Conservation (phyloP, 352 stramenopile genomes). For the Globisporangium nagaii region DNA sequence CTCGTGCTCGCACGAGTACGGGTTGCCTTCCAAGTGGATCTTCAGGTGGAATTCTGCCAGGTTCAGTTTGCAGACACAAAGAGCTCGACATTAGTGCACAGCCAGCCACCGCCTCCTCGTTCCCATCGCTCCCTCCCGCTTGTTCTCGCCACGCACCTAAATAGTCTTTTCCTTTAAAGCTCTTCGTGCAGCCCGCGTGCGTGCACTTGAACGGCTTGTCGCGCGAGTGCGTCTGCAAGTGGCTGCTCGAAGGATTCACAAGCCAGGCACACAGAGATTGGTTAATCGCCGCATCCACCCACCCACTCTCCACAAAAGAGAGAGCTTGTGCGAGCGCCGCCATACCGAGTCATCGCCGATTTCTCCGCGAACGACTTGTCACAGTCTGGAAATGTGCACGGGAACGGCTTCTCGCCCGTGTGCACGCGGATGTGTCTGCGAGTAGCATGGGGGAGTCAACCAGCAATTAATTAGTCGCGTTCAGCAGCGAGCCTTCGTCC, state of each 20-base stretch:
- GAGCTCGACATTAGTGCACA: no score
- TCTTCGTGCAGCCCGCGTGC: slow-evolving; percentile 81
- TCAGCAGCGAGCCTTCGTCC: no score
- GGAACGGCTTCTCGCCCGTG: slow-evolving; percentile 85
- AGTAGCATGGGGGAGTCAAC: no score
- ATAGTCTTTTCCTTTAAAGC: slow-evolving; percentile 86
- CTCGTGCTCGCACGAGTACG: slow-evolving; percentile 76
- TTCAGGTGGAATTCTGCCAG: slow-evolving; percentile 72
- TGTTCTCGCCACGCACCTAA: slow-evolving; percentile 30
- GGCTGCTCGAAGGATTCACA: no score
- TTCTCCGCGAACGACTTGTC: slow-evolving; percentile 89
- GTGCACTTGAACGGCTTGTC: slow-evolving; percentile 86
- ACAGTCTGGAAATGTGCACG: slow-evolving; percentile 74
- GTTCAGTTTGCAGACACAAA: background rate
- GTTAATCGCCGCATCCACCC: no score
- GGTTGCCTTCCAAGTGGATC: slow-evolving; percentile 75
- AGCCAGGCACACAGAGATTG: no score
- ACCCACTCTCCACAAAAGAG: background rate
- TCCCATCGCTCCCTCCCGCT: no score
- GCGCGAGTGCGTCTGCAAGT: slow-evolving; percentile 79
- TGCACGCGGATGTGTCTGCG: slow-evolving; percentile 82
- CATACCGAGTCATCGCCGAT: slow-evolving; percentile 77
- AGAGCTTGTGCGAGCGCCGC: no score
- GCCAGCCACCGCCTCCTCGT: no score
- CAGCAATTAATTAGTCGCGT: background rate